Percentiles rank a stretch among this genome's conserved stretches.
Evolutionary conservation across 2,329 filamentous ascomycete genomes (phyloP).

Genomic region (Dothideomycetes sp.): DNA sequence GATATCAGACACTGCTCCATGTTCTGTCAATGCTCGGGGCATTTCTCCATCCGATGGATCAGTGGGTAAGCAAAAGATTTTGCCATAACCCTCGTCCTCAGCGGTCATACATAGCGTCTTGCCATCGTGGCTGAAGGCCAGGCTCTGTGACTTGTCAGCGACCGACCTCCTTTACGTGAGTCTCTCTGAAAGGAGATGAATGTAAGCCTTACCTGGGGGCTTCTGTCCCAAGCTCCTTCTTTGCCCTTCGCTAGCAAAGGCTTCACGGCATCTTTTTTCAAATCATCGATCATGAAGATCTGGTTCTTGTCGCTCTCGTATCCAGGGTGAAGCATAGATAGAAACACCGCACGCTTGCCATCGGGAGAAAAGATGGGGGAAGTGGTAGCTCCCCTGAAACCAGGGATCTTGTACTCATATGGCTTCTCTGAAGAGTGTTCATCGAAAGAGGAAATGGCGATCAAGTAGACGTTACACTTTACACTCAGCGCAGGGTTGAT

Average conservation of each 20-base stretch:
- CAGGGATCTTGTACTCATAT: conserved; percentile 47
- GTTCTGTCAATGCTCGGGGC: conserved; percentile 42
- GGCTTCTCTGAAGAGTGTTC: conserved; percentile 43
- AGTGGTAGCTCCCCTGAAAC: conserved; percentile 55
- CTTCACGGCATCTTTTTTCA: conserved; percentile 43
- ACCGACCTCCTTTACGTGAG: not conserved
- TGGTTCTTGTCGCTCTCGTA: conserved; percentile 76
- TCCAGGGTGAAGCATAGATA: conserved; percentile 64
- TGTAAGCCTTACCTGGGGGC: conserved; percentile 41
- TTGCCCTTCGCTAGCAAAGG: conserved; percentile 52
- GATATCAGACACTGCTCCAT: conserved; percentile 48
- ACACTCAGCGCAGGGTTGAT: conserved; percentile 66
- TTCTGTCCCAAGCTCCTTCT: conserved; percentile 54
- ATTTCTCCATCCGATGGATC: conserved; percentile 19
- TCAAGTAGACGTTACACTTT: conserved; percentile 71
- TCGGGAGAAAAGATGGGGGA: conserved; percentile 65
- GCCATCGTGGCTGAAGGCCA: conserved; percentile 46
- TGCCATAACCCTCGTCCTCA: conserved; percentile 56
- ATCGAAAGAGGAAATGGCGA: conserved; percentile 54
- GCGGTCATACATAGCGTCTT: conserved; percentile 62
- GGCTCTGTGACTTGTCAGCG: conserved; percentile 14
- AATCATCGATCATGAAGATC: conserved; percentile 55
- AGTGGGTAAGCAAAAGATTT: conserved; percentile 55
- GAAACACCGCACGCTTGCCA: conserved; percentile 63
- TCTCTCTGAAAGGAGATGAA: not conserved